Evolutionary conservation across 2,329 filamentous ascomycete genomes (phyloP).

Genomic region (Fusarium siculi): DNA sequence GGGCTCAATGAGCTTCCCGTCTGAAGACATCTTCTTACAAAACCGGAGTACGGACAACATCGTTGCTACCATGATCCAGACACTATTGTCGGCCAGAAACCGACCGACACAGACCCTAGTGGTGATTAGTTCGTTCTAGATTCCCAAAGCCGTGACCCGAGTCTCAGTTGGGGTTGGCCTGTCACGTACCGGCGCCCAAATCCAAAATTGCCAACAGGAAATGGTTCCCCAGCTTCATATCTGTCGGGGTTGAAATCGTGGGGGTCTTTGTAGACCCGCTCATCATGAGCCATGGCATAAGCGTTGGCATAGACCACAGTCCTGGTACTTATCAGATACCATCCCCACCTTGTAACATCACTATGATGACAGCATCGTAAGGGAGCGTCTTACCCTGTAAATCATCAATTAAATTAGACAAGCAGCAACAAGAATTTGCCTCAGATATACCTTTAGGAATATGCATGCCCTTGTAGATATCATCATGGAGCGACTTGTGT

Average conservation of each 20-base stretch:
- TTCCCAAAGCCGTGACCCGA: neutral
- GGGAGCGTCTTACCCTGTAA: slow-evolving; percentile 32
- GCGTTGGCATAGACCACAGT: slow-evolving; percentile 56
- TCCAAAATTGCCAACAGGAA: slow-evolving; percentile 51
- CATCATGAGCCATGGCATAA: slow-evolving; percentile 56
- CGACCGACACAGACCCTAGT: slow-evolving; percentile 47
- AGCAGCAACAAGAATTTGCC: too few species aligned
- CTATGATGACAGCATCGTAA: neutral
- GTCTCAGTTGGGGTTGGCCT: neutral
- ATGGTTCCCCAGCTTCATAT: slow-evolving; percentile 57
- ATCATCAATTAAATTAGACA: neutral
- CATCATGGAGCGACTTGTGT: slow-evolving; percentile 64
- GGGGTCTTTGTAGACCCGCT: slow-evolving; percentile 53
- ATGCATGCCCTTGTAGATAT: slow-evolving; percentile 66
- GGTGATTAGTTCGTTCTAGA: neutral
- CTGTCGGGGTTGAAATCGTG: slow-evolving; percentile 60
- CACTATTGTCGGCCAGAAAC: slow-evolving; percentile 50
- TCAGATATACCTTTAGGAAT: slow-evolving; percentile 61
- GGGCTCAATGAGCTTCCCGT: slow-evolving; percentile 45
- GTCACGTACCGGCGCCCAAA: slow-evolving; percentile 47
- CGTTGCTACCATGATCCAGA: slow-evolving; percentile 51
- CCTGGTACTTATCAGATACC: slow-evolving; percentile 37
- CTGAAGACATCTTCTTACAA: slow-evolving; percentile 37
- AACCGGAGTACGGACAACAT: slow-evolving; percentile 48
- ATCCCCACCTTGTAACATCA: slow-evolving; percentile 1